A percentile compares a stretch with the other conserved stretches of the same genome.
phyloP scores from a whole-genome alignment of 2,329 filamentous ascomycete species.

The Fusarium sp. region DNA sequence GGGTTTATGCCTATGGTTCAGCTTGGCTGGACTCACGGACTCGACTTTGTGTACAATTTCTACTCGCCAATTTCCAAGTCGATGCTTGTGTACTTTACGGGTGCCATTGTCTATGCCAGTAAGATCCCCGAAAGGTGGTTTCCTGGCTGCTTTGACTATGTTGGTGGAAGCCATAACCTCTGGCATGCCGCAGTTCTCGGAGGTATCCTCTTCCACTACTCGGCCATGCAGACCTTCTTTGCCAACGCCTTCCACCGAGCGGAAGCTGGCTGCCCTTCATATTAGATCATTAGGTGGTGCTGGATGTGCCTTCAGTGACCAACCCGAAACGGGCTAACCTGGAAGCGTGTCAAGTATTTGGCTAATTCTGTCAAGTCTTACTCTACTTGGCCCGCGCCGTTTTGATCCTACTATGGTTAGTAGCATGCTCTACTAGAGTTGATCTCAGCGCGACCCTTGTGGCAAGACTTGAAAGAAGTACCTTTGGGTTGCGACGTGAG shows the following conservation, averaged over 20 bases:
- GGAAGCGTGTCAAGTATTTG: not conserved
- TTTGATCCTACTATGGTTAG: not conserved
- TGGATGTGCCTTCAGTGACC: not conserved
- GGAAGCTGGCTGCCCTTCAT: constrained; percentile 64
- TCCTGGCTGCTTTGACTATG: constrained; percentile 93
- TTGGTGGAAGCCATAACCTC: constrained; percentile 94
- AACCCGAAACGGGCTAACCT: not conserved
- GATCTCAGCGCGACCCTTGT: not conserved
- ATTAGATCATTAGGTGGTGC: constrained; percentile 45
- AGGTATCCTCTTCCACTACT: constrained; percentile 96
- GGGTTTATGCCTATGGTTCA: constrained; percentile 91
- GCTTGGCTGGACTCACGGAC: constrained; percentile 78
- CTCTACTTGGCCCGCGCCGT: not conserved
- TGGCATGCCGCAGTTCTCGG: constrained; percentile 96
- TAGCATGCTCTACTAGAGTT: not conserved
- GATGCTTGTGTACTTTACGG: constrained; percentile 82
- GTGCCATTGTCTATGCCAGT: constrained; percentile 87
- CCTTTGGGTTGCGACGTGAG: not conserved
- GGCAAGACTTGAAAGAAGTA: not conserved
- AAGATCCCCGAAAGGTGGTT: constrained; percentile 93
- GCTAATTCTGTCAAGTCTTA: not conserved
- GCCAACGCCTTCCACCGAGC: constrained; percentile 76
- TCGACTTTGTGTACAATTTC: constrained; percentile 85
- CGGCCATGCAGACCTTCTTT: constrained; percentile 96
- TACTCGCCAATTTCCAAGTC: constrained; percentile 89